Base-by-base conservation (phyloP, 257 asterid species). In the Gentiana macrophylla region DNA sequence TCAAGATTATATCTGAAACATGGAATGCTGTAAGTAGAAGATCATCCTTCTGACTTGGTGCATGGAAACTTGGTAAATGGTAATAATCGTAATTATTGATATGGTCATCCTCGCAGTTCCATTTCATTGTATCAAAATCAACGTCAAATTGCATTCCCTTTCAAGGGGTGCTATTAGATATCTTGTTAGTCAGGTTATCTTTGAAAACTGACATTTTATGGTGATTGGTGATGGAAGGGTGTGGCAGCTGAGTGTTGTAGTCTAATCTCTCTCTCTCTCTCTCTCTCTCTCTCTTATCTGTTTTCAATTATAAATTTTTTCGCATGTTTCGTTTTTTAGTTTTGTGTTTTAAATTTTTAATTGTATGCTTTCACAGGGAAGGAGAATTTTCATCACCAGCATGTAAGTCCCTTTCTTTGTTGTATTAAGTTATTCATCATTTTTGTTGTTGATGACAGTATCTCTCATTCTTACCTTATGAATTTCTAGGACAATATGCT, bases 361-460 rank as follows among this genome's bases (percentile, higher is more conserved):
- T 24, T 24, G 24, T 61, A 47, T 15, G 15, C 65, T 48, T 68
- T 63, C 67, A 75, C 93, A 89, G 97, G 32, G 95, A 89, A 60
- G 92, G 89, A 63, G 95, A 89, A 53, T 77, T 81, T 65, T 67
- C 93, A 59, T 73, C 97, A 6, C 70, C 72, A 64, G 73, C 90
- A 74, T 81, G 97, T 89, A 81, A 83, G 94, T 1, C 35, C 59
- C 24, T 38, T 62, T 60, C 53, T 46, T 60, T 56, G 50, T 10
- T 56, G 36, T 41, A 57, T 32, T 55, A 50, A 12, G 46, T 41
- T 41, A 5, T 41, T 41, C 46, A 2, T 41, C 46, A 41, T 41
- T 37, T 47, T 55, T 1, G 2, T 3, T 13, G 2, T 24, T 55
- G 34, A 55, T 11, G 24, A 24, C 24, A 24, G 24, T 24, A 24